phyloP scores from a whole-genome alignment of 176 grass and related monocot species.

The Oryza meridionalis region DNA sequence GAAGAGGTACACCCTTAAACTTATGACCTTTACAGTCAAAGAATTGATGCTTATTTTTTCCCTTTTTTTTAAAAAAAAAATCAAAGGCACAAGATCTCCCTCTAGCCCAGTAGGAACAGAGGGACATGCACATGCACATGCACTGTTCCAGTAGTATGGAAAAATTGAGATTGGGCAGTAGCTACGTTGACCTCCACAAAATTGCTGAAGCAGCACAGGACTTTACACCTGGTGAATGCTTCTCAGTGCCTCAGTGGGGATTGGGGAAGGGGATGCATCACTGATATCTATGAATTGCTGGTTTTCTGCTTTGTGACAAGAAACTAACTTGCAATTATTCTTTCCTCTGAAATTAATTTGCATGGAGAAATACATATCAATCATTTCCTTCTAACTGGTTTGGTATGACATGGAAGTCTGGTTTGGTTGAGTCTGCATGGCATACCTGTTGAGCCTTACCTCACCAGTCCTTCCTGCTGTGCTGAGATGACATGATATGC shows the following conservation, averaged over 20 bases:
- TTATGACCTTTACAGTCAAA: not conserved
- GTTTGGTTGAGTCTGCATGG: conserved; percentile 11
- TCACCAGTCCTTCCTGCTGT: not conserved
- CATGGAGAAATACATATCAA: not conserved
- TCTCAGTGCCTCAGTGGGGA: not conserved
- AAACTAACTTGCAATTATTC: not conserved
- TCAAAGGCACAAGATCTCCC: not conserved
- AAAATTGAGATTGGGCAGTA: not conserved
- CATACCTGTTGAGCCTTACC: not conserved
- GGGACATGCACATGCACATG: not conserved
- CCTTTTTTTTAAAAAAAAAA: not conserved
- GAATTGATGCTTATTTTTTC: not conserved
- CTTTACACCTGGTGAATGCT: not conserved
- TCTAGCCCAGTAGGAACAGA: not conserved
- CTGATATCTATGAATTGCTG: not conserved
- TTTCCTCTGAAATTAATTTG: not conserved
- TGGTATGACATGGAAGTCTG: not conserved
- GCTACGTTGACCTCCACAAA: not conserved
- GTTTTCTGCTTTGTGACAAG: not conserved
- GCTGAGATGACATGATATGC: not conserved
- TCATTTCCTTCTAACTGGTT: not conserved
- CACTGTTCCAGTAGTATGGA: not conserved
- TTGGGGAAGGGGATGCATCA: not conserved
- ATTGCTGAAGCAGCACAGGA: not conserved
- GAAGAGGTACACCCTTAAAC: conserved; percentile 53